phyloP scores from a whole-genome alignment of 768 basidiomycete genomes.

The Trametes maxima region DNA sequence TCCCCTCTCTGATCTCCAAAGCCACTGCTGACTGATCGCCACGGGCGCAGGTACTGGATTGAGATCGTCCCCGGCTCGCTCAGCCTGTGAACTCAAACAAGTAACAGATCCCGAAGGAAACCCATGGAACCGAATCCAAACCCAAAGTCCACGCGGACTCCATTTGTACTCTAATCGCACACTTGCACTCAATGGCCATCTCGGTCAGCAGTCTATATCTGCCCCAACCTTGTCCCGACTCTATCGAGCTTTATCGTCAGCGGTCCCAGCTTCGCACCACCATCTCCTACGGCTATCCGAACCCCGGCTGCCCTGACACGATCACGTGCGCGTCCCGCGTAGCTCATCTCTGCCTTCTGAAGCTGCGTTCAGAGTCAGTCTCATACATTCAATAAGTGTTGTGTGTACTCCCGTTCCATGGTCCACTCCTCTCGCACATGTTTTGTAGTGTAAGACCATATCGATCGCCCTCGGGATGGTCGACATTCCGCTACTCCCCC shows the following conservation, averaged over 20 bases:
- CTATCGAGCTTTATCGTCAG: too few relatives aligned
- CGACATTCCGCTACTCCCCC: too few relatives aligned
- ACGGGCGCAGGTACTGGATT: slow-evolving; percentile 55
- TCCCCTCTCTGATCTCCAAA: neutral
- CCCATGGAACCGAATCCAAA: neutral
- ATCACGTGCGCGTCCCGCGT: slow-evolving; percentile 3
- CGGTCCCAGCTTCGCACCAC: neutral
- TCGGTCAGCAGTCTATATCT: too few relatives aligned
- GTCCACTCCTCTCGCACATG: too few relatives aligned
- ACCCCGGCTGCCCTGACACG: slow-evolving; percentile 3
- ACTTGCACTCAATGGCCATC: too few relatives aligned
- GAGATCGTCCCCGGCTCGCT: slow-evolving; percentile 44
- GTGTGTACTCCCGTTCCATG: neutral
- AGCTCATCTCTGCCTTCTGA: neutral
- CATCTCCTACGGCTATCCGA: neutral
- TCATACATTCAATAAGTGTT: neutral
- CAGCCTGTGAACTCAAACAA: neutral
- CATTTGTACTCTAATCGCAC: slow-evolving; percentile 1
- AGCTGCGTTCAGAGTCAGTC: neutral
- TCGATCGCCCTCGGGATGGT: too few relatives aligned
- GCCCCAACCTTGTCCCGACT: too few relatives aligned
- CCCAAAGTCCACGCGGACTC: neutral
- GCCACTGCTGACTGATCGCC: neutral
- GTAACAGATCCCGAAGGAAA: neutral
- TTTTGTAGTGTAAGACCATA: too few relatives aligned